phyloP scores from a whole-genome alignment of 2,329 filamentous ascomycete genomes.

The Paecilomyces sp. region DNA sequence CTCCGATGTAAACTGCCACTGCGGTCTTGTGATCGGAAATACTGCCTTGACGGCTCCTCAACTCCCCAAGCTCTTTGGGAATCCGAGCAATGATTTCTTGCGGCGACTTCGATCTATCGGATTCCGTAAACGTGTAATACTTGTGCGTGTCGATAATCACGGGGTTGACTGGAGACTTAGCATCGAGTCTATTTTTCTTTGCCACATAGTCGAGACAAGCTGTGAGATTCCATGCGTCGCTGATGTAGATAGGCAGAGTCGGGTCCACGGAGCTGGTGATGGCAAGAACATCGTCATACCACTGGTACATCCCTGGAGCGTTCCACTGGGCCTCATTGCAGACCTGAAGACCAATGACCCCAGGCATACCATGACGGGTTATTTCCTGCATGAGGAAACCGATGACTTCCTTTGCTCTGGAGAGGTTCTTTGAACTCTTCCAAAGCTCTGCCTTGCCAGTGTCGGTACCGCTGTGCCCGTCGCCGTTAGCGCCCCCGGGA shows the following conservation, averaged over 20 bases:
- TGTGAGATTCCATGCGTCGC: conserved; percentile 50
- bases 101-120: conserved; percentile 45
- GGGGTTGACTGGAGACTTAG: conserved; percentile 26
- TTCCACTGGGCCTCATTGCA: conserved; percentile 50
- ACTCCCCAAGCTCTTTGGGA: conserved; percentile 34
- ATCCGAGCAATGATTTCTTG: conserved; percentile 46
- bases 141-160: conserved; percentile 53
- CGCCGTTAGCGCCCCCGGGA: conserved; percentile 51
- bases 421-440: conserved; percentile 36
- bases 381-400: conserved; percentile 46
- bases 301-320: conserved; percentile 48
- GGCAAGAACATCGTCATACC: conserved; percentile 47
- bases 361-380: conserved; percentile 29
- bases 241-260: conserved; percentile 50
- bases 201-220: conserved; percentile 40
- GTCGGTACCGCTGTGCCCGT: conserved; percentile 51
- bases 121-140: conserved; percentile 53
- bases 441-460: conserved; percentile 47
- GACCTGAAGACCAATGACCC: conserved; percentile 51
- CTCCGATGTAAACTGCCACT: conserved; percentile 47
- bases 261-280: conserved; percentile 43
- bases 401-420: conserved; percentile 41
- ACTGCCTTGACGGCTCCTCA: conserved; percentile 42
- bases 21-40: conserved; percentile 44
- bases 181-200: conserved; percentile 29